Percentiles rank a stretch among this genome's conserved stretches.
phyloP scores from a whole-genome alignment of 345 rosid species.

The Brassica incana region DNA sequence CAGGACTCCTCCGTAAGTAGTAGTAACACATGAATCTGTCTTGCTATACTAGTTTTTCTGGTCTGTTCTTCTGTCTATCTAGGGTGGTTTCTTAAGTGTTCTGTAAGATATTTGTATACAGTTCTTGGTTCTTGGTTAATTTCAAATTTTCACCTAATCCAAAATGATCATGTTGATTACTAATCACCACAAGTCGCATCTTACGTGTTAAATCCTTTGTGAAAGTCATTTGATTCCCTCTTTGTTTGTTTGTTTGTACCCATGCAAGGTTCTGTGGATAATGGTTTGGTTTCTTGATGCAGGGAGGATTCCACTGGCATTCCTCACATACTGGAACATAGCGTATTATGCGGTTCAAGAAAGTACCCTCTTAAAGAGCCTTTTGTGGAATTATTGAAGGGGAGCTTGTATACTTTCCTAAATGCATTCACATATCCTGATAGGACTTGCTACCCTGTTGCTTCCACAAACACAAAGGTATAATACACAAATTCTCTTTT shows the following conservation, averaged over 20 bases:
- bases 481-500: neutral
- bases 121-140: too few relatives aligned
- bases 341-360: slow-evolving; percentile 92
- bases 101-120: too few relatives aligned
- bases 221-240: too few relatives aligned
- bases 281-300: slow-evolving; percentile 31
- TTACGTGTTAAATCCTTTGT: too few relatives aligned
- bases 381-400: slow-evolving; percentile 88
- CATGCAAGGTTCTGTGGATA: too few relatives aligned
- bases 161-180: too few relatives aligned
- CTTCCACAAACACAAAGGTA: slow-evolving; percentile 94
- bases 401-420: slow-evolving; percentile 87
- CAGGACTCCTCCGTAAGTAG: slow-evolving; percentile 90
- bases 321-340: slow-evolving; percentile 96
- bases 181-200: too few relatives aligned
- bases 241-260: too few relatives aligned
- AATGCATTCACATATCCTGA: slow-evolving; percentile 99
- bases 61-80: neutral
- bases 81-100: too few relatives aligned
- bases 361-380: slow-evolving; percentile 98
- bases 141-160: too few relatives aligned
- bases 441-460: slow-evolving; percentile 96
- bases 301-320: slow-evolving; percentile 96
- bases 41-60: neutral
- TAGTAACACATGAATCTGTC: neutral